Conservation (phyloP, 495 filamentous ascomycete species). For the Talaromyces ruber region DNA sequence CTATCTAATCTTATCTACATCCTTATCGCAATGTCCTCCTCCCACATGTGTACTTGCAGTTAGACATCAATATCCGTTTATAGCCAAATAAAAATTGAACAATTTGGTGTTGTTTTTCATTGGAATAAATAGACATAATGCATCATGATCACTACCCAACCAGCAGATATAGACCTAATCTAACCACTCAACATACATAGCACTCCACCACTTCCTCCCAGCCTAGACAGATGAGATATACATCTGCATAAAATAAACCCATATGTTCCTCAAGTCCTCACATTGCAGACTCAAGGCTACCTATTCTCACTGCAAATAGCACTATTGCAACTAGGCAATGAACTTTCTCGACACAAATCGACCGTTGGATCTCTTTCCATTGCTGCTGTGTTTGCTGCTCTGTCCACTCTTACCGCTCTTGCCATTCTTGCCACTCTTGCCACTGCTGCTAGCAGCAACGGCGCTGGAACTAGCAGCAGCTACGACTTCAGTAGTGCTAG, state of each 20-base stretch:
- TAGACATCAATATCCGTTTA: background rate
- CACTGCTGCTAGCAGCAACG: background rate
- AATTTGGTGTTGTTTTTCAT: background rate
- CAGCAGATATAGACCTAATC: background rate
- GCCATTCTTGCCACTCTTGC: background rate
- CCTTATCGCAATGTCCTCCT: background rate
- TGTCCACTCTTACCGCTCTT: background rate
- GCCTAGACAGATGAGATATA: background rate
- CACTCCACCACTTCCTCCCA: background rate
- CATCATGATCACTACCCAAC: background rate
- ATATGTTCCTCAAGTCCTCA: background rate
- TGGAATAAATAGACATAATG: background rate
- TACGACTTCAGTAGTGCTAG: background rate
- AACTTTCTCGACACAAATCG: conserved; percentile 1
- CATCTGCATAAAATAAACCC: background rate
- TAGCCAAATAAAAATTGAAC: too few species aligned
- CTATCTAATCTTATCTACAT: background rate
- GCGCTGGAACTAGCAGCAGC: background rate
- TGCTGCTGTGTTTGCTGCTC: background rate
- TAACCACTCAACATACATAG: background rate
- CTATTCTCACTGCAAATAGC: too few species aligned
- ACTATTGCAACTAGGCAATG: conserved; percentile 5
- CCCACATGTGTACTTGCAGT: background rate
- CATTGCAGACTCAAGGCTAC: background rate
- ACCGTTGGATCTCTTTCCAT: background rate